Evolutionary conservation across 768 basidiomycete species (phyloP).

Genomic region (Panus rudis): DNA sequence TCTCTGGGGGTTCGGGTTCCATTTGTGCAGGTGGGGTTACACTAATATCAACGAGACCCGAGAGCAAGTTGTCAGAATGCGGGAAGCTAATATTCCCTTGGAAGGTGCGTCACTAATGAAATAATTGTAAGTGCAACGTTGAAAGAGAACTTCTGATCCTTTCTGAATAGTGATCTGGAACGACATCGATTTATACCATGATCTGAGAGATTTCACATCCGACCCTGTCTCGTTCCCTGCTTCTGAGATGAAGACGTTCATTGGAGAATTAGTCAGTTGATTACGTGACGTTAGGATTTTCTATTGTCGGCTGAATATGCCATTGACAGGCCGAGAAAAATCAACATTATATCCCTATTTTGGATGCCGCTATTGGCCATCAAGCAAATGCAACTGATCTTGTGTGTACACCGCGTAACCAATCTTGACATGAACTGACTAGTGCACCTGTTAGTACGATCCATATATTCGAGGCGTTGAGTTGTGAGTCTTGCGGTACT

Average conservation of each 20-base stretch:
- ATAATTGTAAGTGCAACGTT: too few relatives aligned
- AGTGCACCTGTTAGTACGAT: constrained; percentile 40
- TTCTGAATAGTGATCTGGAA: constrained; percentile 80
- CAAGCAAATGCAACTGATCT: constrained; percentile 54
- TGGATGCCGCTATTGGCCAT: constrained; percentile 56
- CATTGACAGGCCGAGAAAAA: constrained; percentile 37
- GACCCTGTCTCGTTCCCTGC: constrained; percentile 59
- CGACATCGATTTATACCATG: constrained; percentile 69
- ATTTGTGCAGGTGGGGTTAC: constrained; percentile 61
- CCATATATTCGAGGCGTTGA: constrained; percentile 59
- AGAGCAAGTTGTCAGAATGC: constrained; percentile 49
- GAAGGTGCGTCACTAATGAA: constrained; percentile 40
- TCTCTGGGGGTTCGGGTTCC: constrained; percentile 73
- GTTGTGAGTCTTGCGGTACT: constrained; percentile 43
- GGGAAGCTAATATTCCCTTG: constrained; percentile 66
- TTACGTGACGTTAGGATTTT: too few relatives aligned
- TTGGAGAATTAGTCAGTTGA: constrained; percentile 44
- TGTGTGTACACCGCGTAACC: constrained; percentile 32
- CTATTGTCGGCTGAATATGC: too few relatives aligned
- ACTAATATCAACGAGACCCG: constrained; percentile 47
- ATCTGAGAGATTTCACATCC: constrained; percentile 60
- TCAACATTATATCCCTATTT: constrained; percentile 61
- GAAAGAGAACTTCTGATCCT: neutral
- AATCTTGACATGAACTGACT: neutral
- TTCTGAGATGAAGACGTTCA: constrained; percentile 47